Conservation (phyloP, 1,139 yeast species). For the Suhomyces ambrosiae region DNA sequence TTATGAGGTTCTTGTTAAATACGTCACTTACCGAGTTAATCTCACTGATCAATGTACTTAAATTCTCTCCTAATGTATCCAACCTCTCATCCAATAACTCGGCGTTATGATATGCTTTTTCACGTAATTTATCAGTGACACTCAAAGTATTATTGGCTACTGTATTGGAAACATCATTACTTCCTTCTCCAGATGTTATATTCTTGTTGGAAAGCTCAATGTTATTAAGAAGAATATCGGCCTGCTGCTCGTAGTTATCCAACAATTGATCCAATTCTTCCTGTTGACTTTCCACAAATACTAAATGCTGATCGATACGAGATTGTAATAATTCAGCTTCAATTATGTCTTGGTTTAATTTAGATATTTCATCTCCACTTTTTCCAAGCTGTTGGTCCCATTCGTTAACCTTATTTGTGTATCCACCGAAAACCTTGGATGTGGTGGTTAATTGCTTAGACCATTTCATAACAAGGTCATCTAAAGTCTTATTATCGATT, state of each 20-base stretch:
- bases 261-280: slow-evolving; percentile 83
- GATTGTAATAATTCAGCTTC: slow-evolving; percentile 84
- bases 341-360: slow-evolving; percentile 74
- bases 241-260: slow-evolving; percentile 84
- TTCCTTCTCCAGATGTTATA: slow-evolving; percentile 7
- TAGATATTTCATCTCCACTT: slow-evolving; percentile 83
- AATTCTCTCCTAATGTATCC: slow-evolving; percentile 73
- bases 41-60: slow-evolving; percentile 77
- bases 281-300: slow-evolving; percentile 89
- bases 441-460: slow-evolving; percentile 79
- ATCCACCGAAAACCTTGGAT: slow-evolving; percentile 72
- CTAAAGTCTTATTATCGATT: slow-evolving; percentile 86
- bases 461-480: slow-evolving; percentile 93
- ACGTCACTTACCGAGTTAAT: slow-evolving; percentile 85
- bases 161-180: slow-evolving; percentile 9
- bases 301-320: slow-evolving; percentile 82
- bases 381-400: slow-evolving; percentile 87
- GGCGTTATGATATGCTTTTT: slow-evolving; percentile 86
- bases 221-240: slow-evolving; percentile 57
- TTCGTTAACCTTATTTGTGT: slow-evolving; percentile 69
- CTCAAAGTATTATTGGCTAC: slow-evolving; percentile 27
- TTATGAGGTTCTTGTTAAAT: slow-evolving; percentile 59
- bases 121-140: slow-evolving; percentile 81
- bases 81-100: slow-evolving; percentile 82
- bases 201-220: slow-evolving; percentile 33